These are phyloP conservation scores for Incumbomyces delicatus DNA, from an alignment of 2,329 filamentous ascomycete species.

Conservation along the genomic window DNA sequence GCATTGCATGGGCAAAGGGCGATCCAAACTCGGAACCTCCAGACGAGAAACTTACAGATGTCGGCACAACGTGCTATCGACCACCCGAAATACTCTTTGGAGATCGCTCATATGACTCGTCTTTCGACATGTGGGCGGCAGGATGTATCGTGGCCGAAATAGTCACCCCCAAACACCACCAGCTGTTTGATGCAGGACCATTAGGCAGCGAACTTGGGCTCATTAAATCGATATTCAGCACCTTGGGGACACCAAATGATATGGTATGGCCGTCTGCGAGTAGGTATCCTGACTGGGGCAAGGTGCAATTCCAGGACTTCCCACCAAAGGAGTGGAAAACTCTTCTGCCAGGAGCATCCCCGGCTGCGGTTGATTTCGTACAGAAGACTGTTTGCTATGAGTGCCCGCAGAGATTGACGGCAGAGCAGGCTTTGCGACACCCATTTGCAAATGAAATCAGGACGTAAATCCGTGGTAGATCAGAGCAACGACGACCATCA, in stretches of 20 bases:
- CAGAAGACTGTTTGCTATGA: conserved; percentile 62
- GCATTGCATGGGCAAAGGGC: conserved; percentile 71
- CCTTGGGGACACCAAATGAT: conserved; percentile 73
- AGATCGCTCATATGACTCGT: conserved; percentile 57
- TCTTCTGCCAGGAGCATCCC: conserved; percentile 54
- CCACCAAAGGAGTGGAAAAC: conserved; percentile 56
- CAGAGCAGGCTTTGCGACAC: conserved; percentile 37
- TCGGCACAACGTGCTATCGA: conserved; percentile 86
- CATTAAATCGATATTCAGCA: conserved; percentile 87
- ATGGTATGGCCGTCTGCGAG: conserved; percentile 61
- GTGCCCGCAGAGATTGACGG: conserved; percentile 55
- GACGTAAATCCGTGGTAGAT: background rate
- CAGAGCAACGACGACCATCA: too few species aligned
- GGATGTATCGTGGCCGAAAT: conserved; percentile 78
- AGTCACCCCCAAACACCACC: conserved; percentile 43
- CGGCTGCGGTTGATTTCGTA: conserved; percentile 56
- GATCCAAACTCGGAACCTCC: conserved; percentile 50
- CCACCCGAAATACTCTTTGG: conserved; percentile 87
- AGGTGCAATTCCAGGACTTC: conserved; percentile 69
- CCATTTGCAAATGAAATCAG: conserved; percentile 2
- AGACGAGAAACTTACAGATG: conserved; percentile 71
- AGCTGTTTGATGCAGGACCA: conserved; percentile 78
- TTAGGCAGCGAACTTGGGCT: conserved; percentile 85
- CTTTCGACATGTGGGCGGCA: conserved; percentile 81
- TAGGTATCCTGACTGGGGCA: conserved; percentile 75